Conservation (phyloP, 2,329 filamentous ascomycete species). For the Bipolaris oryzae region DNA sequence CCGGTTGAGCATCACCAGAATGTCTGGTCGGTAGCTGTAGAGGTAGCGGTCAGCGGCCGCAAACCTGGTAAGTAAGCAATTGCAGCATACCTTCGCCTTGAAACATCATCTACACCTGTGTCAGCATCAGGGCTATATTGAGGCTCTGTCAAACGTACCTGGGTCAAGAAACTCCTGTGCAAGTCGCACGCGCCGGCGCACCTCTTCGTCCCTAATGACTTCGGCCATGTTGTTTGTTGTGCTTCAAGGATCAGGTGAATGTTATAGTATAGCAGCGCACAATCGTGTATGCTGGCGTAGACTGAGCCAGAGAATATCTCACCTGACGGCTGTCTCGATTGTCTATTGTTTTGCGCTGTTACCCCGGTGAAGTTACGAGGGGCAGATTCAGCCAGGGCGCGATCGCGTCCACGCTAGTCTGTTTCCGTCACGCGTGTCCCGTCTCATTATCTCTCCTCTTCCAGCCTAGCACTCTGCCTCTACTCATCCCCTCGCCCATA, state of each 20-base stretch:
- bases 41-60: constrained; percentile 44
- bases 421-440: constrained; percentile 22
- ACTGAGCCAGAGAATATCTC: background rate
- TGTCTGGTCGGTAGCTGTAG: constrained; percentile 85
- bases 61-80: constrained; percentile 14
- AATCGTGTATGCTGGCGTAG: background rate
- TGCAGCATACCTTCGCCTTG: constrained; percentile 58
- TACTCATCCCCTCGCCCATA: background rate
- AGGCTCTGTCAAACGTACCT: constrained; percentile 61
- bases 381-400: constrained; percentile 26
- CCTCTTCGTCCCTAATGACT: constrained; percentile 77
- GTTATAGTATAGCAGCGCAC: background rate
- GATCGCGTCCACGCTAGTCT: constrained; percentile 26
- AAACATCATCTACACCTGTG: constrained; percentile 57
- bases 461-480: constrained; percentile 19
- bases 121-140: constrained; percentile 26
- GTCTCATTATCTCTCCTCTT: constrained; percentile 26
- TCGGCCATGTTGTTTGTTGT: constrained; percentile 32
- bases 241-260: background rate
- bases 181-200: constrained; percentile 80
- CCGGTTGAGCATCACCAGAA: constrained; percentile 75
- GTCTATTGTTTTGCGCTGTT: constrained; percentile 16
- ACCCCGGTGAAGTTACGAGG: constrained; percentile 22
- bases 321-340: constrained; percentile 19
- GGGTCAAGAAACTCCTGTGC: constrained; percentile 95